phyloP scores from a whole-genome alignment of 1,139 yeast genomes.

The Candida pseudoviswanathii region DNA sequence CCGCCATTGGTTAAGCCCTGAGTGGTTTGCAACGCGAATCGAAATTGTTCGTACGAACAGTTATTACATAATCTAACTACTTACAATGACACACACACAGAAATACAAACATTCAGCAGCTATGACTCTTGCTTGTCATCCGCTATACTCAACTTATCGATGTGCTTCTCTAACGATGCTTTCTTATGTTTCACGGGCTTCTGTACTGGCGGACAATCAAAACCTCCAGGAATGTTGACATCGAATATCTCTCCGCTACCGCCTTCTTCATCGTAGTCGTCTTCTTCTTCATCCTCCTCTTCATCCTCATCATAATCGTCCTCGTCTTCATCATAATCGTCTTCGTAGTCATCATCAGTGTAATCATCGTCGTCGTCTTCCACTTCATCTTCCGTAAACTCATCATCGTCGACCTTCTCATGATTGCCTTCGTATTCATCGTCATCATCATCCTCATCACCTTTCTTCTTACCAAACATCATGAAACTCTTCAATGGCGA shows the following conservation, averaged over 20 bases:
- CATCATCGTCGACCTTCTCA: constrained; percentile 16
- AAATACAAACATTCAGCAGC: neutral
- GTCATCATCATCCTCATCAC: constrained; percentile 21
- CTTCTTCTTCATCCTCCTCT: constrained; percentile 32
- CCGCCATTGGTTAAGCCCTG: no score
- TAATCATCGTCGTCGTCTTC: constrained; percentile 19
- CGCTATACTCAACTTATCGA: neutral
- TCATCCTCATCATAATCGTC: constrained; percentile 31
- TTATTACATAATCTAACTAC: neutral
- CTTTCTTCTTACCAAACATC: constrained; percentile 32
- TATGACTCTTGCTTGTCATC: neutral
- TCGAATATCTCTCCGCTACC: constrained; percentile 22
- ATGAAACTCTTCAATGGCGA: constrained; percentile 49
- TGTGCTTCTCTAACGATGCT: neutral
- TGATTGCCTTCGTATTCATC: constrained; percentile 16
- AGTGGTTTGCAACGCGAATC: no score
- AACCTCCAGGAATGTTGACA: neutral
- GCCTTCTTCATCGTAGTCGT: constrained; percentile 29
- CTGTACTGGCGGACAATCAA: neutral
- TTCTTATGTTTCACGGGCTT: neutral
- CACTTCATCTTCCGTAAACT: constrained; percentile 17
- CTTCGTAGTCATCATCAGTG: constrained; percentile 22
- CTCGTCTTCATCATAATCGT: constrained; percentile 20
- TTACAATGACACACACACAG: neutral
- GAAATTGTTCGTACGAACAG: no score